Evolutionary conservation across 2,329 filamentous ascomycete species (phyloP).

Genomic region (Stagonosporopsis cucurbitacearum): DNA sequence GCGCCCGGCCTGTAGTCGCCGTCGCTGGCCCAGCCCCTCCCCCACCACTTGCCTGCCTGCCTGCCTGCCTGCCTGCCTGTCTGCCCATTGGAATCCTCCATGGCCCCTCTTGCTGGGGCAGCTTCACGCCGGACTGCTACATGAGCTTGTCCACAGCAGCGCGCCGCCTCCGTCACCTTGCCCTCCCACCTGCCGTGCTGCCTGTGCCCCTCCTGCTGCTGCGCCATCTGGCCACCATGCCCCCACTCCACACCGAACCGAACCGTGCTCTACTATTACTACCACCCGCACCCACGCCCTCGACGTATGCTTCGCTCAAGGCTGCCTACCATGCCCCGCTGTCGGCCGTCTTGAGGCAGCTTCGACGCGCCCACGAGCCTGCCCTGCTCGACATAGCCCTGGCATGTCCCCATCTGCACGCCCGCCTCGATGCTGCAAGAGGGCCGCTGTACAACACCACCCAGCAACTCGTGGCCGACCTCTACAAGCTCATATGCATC

Average conservation of each 20-base stretch:
- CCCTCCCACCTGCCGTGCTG: background rate
- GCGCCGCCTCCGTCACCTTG: background rate
- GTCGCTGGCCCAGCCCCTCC: conserved; percentile 5
- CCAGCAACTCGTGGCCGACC: conserved; percentile 74
- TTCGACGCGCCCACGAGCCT: conserved; percentile 37
- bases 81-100: too few species aligned
- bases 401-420: conserved; percentile 66
- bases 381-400: conserved; percentile 67
- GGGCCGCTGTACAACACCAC: conserved; percentile 69
- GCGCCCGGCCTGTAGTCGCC: background rate
- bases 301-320: conserved; percentile 51
- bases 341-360: conserved; percentile 51
- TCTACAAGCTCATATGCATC: conserved; percentile 79
- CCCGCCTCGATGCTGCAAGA: conserved; percentile 58
- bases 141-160: conserved; percentile 16
- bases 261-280: conserved; percentile 52
- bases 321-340: conserved; percentile 53
- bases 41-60: conserved; percentile 5
- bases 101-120: background rate
- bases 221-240: conserved; percentile 38
- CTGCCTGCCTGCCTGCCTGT: background rate
- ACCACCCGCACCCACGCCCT: conserved; percentile 52
- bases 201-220: conserved; percentile 1
- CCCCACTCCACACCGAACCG: conserved; percentile 27
- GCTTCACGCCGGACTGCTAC: conserved; percentile 4